These are phyloP conservation scores for Verticillium nonalfalfae DNA, from an alignment of 2,329 filamentous ascomycete genomes.

Conservation along the genomic window DNA sequence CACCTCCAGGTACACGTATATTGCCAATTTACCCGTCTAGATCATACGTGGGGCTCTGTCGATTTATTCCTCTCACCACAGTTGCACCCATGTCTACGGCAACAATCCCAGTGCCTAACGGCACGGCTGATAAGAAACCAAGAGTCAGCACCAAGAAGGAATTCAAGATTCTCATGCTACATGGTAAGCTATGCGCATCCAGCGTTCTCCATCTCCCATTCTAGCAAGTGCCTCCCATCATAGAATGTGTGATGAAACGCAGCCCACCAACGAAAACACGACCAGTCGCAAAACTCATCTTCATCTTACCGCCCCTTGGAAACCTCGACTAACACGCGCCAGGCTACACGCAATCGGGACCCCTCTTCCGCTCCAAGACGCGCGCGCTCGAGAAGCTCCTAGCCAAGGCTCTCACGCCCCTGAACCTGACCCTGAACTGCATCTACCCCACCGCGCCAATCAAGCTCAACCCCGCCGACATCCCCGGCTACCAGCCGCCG, in stretches of 20 bases:
- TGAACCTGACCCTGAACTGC: conserved; percentile 46
- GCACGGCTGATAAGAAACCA: conserved; percentile 16
- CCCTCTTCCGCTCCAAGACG: conserved; percentile 81
- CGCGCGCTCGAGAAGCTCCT: conserved; percentile 80
- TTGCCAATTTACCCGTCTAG: background rate
- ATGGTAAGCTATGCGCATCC: conserved; percentile 39
- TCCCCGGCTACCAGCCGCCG: conserved; percentile 58
- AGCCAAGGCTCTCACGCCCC: conserved; percentile 61
- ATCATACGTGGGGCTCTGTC: background rate
- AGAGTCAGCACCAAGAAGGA: conserved; percentile 36
- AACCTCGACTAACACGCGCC: conserved; percentile 1
- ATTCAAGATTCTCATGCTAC: conserved; percentile 70
- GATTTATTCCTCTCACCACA: background rate
- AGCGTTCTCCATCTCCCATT: background rate
- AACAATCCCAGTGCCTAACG: background rate
- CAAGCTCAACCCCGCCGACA: conserved; percentile 56
- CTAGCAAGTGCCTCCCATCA: background rate
- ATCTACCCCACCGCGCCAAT: conserved; percentile 66
- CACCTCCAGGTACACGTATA: background rate
- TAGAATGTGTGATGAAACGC: background rate
- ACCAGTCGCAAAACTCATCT: too few relatives aligned
- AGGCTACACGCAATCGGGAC: conserved; percentile 88
- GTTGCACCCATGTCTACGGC: background rate
- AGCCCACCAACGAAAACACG: background rate
- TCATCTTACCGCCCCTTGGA: background rate